Conservation (phyloP, 176 grass and related monocot species). For the Elaeis guineensis region DNA sequence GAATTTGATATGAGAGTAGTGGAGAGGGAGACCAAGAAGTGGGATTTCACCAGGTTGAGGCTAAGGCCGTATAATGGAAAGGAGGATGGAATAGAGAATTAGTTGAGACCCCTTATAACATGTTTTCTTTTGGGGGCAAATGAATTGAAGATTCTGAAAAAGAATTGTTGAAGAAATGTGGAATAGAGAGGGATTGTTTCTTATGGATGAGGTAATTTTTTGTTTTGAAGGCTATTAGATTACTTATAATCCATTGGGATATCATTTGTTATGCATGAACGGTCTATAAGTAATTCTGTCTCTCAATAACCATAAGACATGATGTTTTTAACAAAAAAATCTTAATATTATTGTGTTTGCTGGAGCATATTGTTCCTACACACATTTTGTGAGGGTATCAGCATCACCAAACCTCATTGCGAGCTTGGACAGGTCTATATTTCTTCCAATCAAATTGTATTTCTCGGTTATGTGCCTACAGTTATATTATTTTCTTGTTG, state of each 20-base stretch:
- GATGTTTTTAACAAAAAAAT: not conserved
- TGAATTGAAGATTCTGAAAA: conserved; percentile 92
- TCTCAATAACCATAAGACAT: not conserved
- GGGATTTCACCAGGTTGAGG: too few species aligned
- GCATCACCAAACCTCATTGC: conserved; percentile 97
- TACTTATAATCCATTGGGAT: not conserved
- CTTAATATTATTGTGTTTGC: conserved; percentile 17
- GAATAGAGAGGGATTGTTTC: conserved; percentile 88
- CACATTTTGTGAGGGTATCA: conserved; percentile 98
- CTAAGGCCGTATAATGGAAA: too few species aligned
- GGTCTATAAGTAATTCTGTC: too few species aligned
- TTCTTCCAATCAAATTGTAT: conserved; percentile 7
- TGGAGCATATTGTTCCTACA: conserved; percentile 94
- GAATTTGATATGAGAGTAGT: too few species aligned
- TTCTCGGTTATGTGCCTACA: not conserved
- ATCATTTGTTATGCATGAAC: too few species aligned
- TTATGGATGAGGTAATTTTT: conserved; percentile 85
- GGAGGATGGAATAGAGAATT: too few species aligned
- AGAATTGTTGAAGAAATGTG: conserved; percentile 97
- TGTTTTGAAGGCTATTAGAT: not conserved
- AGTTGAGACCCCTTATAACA: conserved; percentile 94
- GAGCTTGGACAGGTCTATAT: conserved; percentile 88
- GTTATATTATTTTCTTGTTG: conserved; percentile 10
- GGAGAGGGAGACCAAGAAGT: too few species aligned
- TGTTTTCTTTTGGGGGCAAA: conserved; percentile 94